Percentiles rank a stretch among this genome's conserved stretches.
These are phyloP conservation scores for Dactylella cylindrospora DNA, from an alignment of 2,329 filamentous ascomycete species.

Conservation along the genomic window DNA sequence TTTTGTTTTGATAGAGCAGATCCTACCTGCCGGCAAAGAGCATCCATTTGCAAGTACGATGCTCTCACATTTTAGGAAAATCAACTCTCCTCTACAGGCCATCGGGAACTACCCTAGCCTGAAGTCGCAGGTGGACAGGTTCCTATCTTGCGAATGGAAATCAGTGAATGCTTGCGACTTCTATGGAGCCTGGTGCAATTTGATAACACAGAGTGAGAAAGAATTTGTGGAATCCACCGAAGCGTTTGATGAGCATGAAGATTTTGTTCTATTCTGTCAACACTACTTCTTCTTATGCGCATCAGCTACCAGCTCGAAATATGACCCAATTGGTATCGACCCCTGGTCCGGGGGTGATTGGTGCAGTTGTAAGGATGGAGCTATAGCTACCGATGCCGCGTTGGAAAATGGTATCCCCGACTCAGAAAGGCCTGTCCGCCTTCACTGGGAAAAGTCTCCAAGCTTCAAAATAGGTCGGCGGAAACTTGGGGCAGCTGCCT, in stretches of 20 bases:
- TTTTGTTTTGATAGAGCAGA: conserved; percentile 85
- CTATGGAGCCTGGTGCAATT: conserved; percentile 79
- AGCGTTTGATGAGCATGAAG: conserved; percentile 94
- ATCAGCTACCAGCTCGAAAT: conserved; percentile 51
- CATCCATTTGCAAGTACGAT: conserved; percentile 87
- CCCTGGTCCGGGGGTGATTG: conserved; percentile 16
- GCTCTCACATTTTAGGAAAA: conserved; percentile 78
- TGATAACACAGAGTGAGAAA: conserved; percentile 62
- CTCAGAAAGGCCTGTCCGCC: background rate
- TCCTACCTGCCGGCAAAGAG: conserved; percentile 72
- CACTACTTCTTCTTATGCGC: conserved; percentile 82
- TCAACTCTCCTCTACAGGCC: conserved; percentile 75
- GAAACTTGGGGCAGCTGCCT: conserved; percentile 12
- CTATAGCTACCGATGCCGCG: background rate
- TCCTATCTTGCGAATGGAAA: conserved; percentile 68
- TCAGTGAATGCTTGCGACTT: conserved; percentile 66
- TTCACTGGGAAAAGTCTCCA: background rate
- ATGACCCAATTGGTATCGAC: background rate
- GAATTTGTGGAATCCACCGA: conserved; percentile 68
- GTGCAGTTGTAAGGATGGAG: too few relatives aligned
- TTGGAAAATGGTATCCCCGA: too few relatives aligned
- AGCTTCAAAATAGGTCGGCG: conserved; percentile 8
- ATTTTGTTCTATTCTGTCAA: conserved; percentile 78
- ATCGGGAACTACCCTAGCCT: conserved; percentile 69
- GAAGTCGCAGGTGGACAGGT: conserved; percentile 68